Evolutionary conservation across 495 filamentous ascomycete species (phyloP), one percentile per base, ranked within the genome.

Genomic region (Immersiella caudata): DNA sequence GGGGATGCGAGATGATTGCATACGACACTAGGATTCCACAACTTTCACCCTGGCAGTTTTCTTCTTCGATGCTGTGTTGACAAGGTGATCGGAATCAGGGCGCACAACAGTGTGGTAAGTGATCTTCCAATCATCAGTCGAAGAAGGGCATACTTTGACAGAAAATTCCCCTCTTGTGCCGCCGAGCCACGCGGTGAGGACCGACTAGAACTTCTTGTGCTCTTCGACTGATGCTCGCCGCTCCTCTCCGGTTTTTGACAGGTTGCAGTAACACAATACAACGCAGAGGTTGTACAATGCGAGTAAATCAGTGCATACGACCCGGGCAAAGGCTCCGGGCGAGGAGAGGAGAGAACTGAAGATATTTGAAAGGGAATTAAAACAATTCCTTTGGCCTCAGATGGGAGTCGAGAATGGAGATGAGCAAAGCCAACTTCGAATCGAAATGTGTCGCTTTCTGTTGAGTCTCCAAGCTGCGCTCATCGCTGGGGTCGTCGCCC

Each of bases 241-340:
- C 59, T 18, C 20, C 8, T 24, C 0, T 40, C 35, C 35, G 16
- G 29, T 26, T 62, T 8, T 25, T 11, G 59, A 27, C 6, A 29
- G 9, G 50, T 54, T 22, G 51, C 61, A 46, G 62, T 59, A 7
- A 56, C 40, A 68, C 61, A 35, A 51, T 64, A 68, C 67, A 68
- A 24, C 67, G 62, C 67, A 68, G 54, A 55, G 21, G 67, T 68
- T 46, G 22, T 46, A 68, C 67, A 36, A 27, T 26, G 8, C 4
- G 49, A 8, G 27, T 16, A 29, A 20, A 29, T 54, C 25, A 26
- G 25, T 51, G 21, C 18, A 54, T 40, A 29, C 12, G 40, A 40
- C 8, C 18, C 57, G n/a, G 27, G 27, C n/a, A 27, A 26, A 33
- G 26, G 6, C 26, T 59, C 57, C 21, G 26, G 27, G n/a, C n/a